phyloP scores from a whole-genome alignment of 805 yeast species.

The Pichia pseudocactophila region DNA sequence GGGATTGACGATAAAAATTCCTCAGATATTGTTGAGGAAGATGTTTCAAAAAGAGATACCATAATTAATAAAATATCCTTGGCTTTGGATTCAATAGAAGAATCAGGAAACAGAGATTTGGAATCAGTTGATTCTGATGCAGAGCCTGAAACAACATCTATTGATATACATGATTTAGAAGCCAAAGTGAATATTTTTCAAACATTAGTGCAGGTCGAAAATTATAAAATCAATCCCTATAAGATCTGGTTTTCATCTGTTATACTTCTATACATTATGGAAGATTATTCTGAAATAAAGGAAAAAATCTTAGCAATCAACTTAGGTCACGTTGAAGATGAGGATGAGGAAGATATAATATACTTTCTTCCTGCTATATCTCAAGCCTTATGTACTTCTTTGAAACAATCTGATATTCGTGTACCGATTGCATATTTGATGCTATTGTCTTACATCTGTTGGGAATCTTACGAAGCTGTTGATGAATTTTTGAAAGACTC shows the following conservation, averaged over 20 bases:
- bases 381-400: slow-evolving; percentile 59
- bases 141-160: slow-evolving; percentile 6
- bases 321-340: slow-evolving; percentile 42
- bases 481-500: slow-evolving; percentile 64
- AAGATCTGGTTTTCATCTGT: slow-evolving; percentile 76
- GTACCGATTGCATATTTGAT: slow-evolving; percentile 69
- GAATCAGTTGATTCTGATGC: background rate
- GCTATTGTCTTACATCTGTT: slow-evolving; percentile 68
- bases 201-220: slow-evolving; percentile 69
- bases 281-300: slow-evolving; percentile 42
- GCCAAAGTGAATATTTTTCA: slow-evolving; percentile 56
- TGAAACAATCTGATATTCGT: slow-evolving; percentile 59
- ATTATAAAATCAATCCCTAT: slow-evolving; percentile 72
- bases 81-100: background rate
- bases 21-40: background rate
- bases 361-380: slow-evolving; percentile 65
- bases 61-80: background rate
- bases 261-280: slow-evolving; percentile 53
- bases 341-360: slow-evolving; percentile 60
- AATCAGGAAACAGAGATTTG: background rate
- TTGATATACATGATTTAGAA: slow-evolving; percentile 18
- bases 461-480: slow-evolving; percentile 67
- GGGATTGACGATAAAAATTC: slow-evolving; percentile 14
- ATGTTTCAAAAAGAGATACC: background rate
- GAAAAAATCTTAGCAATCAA: slow-evolving; percentile 39